Base-by-base conservation (phyloP, 306 rosid species). In the Medicago arabica region DNA sequence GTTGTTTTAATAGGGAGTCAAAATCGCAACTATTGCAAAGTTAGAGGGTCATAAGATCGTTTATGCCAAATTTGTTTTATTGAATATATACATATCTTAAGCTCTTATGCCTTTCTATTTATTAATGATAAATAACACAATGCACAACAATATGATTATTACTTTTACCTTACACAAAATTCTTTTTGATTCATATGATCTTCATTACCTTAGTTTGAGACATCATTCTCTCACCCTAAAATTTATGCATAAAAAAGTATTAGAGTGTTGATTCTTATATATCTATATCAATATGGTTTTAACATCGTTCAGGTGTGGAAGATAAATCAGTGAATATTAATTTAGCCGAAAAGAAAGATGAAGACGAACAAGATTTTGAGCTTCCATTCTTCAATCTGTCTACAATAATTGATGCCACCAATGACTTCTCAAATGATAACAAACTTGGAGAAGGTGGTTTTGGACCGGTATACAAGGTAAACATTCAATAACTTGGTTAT, bases 391-490 rank as follows among this genome's bases (percentile, higher is more conserved):
- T 75, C 25, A 31, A 75, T 34, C 13, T 75, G 38, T 4, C 51
- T 28, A 17, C 71, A 12, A 75, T 75, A 36, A 19, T 8, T 0
- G 16, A 31, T 34, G 78, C 63, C 9, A 75, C 78, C 11, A 36
- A 75, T 41, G 39, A 69, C 63, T 81, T 81, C 74, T 69, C 84
- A 11, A 8, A 54, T 0, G 38, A 57, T 49, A 69, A 81, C 16
- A 81, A 81, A 16, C 77, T 75, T 53, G 84, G 84, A 69, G 63
- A 81, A 81, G 84, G 84, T 69, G 84, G 84, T 53, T 81, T 81
- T 54, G 84, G 84, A 2, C 38, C 67, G 0, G 78, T 75, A 34
- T 75, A 75, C 34, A 75, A 75, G 78, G 78, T 75, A 75, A 12
- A 61, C 3, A 41, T 15, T 9, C 23, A 44, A 61, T 12, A 16